Percentiles rank a stretch among this genome's conserved stretches.
These are phyloP conservation scores for Annulohypoxylon moriforme DNA, from an alignment of 495 filamentous ascomycete genomes.

Conservation along the genomic window DNA sequence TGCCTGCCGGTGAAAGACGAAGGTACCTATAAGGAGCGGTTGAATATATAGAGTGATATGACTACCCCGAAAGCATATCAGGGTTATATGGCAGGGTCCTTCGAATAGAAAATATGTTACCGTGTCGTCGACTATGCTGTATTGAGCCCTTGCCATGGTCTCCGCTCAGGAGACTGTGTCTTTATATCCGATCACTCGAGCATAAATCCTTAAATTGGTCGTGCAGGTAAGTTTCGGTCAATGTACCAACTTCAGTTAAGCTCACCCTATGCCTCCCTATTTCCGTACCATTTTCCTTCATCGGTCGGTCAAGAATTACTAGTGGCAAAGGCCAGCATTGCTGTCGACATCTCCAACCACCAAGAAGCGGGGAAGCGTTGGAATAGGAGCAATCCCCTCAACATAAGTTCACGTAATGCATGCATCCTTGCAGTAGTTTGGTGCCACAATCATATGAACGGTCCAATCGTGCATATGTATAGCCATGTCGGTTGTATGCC, in stretches of 20 bases:
- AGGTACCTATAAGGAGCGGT: too few relatives aligned
- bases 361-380: constrained; percentile 23
- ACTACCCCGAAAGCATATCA: too few relatives aligned
- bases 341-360: not conserved
- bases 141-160: not conserved
- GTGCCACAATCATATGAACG: constrained; percentile 28
- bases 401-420: not conserved
- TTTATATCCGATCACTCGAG: not conserved
- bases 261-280: not conserved
- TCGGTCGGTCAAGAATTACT: not conserved
- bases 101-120: too few relatives aligned
- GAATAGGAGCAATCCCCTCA: constrained; percentile 1
- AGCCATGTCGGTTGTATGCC: not conserved
- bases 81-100: too few relatives aligned
- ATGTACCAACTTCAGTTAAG: not conserved
- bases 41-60: too few relatives aligned
- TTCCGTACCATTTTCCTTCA: not conserved
- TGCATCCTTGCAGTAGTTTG: constrained; percentile 24
- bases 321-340: not conserved
- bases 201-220: not conserved
- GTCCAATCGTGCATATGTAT: not conserved
- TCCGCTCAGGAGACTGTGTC: not conserved
- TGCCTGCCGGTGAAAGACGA: too few relatives aligned
- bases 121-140: not conserved
- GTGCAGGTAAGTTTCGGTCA: not conserved